Percentiles rank a stretch among this genome's conserved stretches.
Conservation (phyloP, 495 filamentous ascomycete species). For the Aspergillus bridgeri region DNA sequence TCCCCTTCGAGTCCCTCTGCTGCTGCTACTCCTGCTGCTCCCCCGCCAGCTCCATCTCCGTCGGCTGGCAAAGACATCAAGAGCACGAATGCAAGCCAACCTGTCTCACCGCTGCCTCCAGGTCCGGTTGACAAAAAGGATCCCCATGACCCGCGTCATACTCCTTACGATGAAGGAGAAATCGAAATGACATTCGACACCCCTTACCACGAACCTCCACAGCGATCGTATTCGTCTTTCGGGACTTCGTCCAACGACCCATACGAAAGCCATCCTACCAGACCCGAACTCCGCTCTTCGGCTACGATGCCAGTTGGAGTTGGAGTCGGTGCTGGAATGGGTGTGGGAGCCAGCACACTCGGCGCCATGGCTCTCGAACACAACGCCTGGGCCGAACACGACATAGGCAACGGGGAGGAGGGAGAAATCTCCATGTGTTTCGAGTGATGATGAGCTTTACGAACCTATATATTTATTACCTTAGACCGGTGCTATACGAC, state of each 20-base stretch:
- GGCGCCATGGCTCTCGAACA: conserved; percentile 49
- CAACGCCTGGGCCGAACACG: conserved; percentile 84
- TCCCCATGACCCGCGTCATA: conserved; percentile 18
- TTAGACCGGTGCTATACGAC: conserved; percentile 7
- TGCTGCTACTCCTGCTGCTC: neutral
- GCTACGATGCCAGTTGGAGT: conserved; percentile 34
- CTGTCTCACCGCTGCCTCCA: conserved; percentile 30
- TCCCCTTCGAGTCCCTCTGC: conserved; percentile 19
- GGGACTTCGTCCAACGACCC: conserved; percentile 8
- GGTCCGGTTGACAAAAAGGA: conserved; percentile 21
- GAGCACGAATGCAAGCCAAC: conserved; percentile 27
- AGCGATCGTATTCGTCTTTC: conserved; percentile 20
- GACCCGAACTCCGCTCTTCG: conserved; percentile 42
- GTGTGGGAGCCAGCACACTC: conserved; percentile 24
- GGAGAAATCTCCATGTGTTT: conserved; percentile 59
- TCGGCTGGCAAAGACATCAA: conserved; percentile 47
- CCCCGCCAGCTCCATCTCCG: conserved; percentile 21
- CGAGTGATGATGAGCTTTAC: conserved; percentile 36
- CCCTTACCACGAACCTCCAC: conserved; percentile 44
- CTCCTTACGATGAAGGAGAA: conserved; percentile 41
- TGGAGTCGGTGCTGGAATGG: conserved; percentile 9
- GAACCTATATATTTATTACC: neutral
- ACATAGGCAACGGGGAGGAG: conserved; percentile 48
- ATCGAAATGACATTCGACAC: conserved; percentile 75
- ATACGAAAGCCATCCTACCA: conserved; percentile 15